Conservation (phyloP, 116 monocot genomes). For the Posidonia oceanica region DNA sequence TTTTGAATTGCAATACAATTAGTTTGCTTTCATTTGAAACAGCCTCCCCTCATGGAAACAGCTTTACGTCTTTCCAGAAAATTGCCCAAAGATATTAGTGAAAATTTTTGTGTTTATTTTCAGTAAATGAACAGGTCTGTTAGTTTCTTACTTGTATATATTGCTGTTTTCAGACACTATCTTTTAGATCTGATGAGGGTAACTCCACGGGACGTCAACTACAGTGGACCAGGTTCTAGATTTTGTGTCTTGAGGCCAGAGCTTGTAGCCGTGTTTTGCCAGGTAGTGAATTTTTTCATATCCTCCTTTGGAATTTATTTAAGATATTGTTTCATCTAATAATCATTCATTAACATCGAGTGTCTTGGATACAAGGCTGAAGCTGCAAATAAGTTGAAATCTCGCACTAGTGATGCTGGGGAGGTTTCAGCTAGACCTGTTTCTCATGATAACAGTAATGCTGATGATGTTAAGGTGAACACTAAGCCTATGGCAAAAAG, state of each 20-base stretch:
- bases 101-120: no score
- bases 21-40: no score
- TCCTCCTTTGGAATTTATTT: neutral
- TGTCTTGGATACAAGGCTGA: constrained; percentile 35
- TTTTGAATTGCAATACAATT: no score
- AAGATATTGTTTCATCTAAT: neutral
- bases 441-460: constrained; percentile 10
- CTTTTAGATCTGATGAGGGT: constrained; percentile 98
- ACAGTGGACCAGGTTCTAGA: constrained; percentile 55
- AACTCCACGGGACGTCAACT: constrained; percentile 94
- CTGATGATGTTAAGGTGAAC: neutral
- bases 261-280: constrained; percentile 66
- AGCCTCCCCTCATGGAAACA: no score
- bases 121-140: no score
- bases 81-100: no score
- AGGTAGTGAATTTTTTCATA: constrained; percentile 30
- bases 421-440: constrained; percentile 13
- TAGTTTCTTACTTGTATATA: no score
- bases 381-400: constrained; percentile 22
- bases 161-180: constrained; percentile 59
- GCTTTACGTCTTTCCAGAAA: no score
- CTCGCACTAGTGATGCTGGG: constrained; percentile 14
- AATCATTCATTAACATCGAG: neutral
- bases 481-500: neutral
- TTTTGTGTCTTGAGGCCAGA: constrained; percentile 93